Conservation (phyloP, 208 protist genomes). For the Trypanosoma caninum region DNA sequence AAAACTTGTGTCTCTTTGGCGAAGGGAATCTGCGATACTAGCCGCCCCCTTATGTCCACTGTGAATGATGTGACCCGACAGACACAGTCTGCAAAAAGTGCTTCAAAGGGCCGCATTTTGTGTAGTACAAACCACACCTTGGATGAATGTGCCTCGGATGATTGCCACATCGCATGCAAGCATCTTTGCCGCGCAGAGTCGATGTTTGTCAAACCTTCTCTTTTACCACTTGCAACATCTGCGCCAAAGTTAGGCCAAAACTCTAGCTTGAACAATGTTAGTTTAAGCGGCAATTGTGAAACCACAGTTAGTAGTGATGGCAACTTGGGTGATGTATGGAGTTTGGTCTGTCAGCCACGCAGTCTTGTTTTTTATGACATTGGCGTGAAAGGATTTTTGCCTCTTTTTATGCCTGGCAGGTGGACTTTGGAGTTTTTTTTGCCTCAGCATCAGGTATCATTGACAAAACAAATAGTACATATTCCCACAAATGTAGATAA, state of each 20-base stretch:
- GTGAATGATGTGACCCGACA: background rate
- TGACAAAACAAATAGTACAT: background rate
- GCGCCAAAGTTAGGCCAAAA: no score
- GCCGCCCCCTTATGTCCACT: background rate
- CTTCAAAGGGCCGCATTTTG: background rate
- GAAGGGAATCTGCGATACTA: background rate
- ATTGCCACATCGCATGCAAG: background rate
- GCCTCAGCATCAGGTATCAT: slow-evolving; percentile 12
- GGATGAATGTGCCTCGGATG: background rate
- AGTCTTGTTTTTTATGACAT: slow-evolving; percentile 25
- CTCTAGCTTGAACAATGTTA: background rate
- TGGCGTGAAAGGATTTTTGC: slow-evolving; percentile 17
- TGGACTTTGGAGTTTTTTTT: slow-evolving; percentile 21
- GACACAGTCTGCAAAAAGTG: background rate
- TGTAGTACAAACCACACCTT: background rate
- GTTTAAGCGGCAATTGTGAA: background rate
- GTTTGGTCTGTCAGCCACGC: slow-evolving; percentile 17
- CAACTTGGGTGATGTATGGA: background rate
- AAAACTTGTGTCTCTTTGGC: background rate
- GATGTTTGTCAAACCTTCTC: no score
- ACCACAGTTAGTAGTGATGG: background rate
- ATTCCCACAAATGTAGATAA: slow-evolving; percentile 16
- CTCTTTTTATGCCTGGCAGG: slow-evolving; percentile 8
- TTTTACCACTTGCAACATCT: no score
- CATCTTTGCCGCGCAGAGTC: background rate